Evolutionary conservation across 164 flowering plant genomes (phyloP).

Genomic region (Hamamelis virginiana): DNA sequence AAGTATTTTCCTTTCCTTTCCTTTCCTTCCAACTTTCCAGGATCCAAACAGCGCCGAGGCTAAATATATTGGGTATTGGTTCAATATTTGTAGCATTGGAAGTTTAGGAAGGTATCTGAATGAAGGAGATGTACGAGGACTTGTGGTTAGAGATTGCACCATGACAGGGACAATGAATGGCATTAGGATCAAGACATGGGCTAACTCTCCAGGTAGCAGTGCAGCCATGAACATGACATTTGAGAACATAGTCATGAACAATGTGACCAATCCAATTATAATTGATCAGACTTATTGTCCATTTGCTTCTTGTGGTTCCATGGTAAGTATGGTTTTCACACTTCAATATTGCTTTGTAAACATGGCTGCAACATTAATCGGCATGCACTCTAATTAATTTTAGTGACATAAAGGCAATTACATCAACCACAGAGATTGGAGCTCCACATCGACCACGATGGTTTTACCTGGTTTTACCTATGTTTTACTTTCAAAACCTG

Average conservation of each 20-base stretch:
- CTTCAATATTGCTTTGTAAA: no score
- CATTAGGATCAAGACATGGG: slow-evolving; percentile 72
- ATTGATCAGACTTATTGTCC: slow-evolving; percentile 66
- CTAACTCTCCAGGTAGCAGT: slow-evolving; percentile 48
- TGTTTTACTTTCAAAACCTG: not conserved
- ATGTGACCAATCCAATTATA: slow-evolving; percentile 62
- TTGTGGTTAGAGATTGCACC: slow-evolving; percentile 46
- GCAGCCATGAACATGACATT: slow-evolving; percentile 57
- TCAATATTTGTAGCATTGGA: slow-evolving; percentile 42
- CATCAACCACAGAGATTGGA: no score
- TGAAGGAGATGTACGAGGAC: slow-evolving; percentile 52
- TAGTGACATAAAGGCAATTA: no score
- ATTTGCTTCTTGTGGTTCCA: slow-evolving; percentile 33
- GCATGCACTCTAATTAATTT: no score
- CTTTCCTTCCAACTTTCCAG: no score
- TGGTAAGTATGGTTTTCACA: slow-evolving; percentile 15
- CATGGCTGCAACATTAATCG: no score
- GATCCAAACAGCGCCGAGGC: no score
- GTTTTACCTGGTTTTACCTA: no score
- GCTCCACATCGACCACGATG: no score
- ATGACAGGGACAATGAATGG: slow-evolving; percentile 53
- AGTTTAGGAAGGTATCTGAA: slow-evolving; percentile 54
- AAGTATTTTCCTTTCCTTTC: no score
- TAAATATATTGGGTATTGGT: not conserved
- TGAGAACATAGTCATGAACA: slow-evolving; percentile 53